Percentiles rank a stretch among this genome's conserved stretches.
phyloP scores from a whole-genome alignment of 768 basidiomycete species.

The Leccinum subgranulosum region DNA sequence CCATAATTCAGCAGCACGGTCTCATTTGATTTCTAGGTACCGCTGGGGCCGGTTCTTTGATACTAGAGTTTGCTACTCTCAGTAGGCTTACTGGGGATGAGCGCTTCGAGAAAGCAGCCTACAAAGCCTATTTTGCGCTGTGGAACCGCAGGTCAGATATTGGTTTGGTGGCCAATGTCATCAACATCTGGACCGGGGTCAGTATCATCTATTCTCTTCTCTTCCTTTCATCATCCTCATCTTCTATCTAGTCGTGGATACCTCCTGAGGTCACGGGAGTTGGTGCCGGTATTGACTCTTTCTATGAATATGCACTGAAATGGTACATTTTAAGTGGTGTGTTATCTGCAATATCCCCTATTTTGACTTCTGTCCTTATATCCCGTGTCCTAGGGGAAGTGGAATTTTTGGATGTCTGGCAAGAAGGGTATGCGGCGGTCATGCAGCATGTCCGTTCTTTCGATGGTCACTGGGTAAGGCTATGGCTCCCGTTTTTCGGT shows the following conservation, averaged over 20 bases:
- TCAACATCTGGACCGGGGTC: slow-evolving; percentile 81
- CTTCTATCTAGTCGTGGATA: slow-evolving; percentile 54
- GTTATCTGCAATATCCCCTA: slow-evolving; percentile 10
- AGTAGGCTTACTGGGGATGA: slow-evolving; percentile 88
- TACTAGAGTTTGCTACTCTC: slow-evolving; percentile 92
- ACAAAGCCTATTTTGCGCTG: slow-evolving; percentile 86
- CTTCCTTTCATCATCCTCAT: slow-evolving; percentile 5
- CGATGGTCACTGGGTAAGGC: slow-evolving; percentile 83
- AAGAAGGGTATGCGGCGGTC: slow-evolving; percentile 75
- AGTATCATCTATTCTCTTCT: slow-evolving; percentile 24
- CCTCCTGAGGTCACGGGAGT: slow-evolving; percentile 75
- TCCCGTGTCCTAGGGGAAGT: slow-evolving; percentile 53
- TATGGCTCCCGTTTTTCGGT: background rate
- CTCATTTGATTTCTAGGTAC: slow-evolving; percentile 51
- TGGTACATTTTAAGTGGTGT: slow-evolving; percentile 85
- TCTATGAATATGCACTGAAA: slow-evolving; percentile 92
- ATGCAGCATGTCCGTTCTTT: slow-evolving; percentile 81
- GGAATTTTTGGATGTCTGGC: slow-evolving; percentile 81
- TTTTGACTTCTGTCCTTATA: background rate
- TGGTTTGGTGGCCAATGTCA: slow-evolving; percentile 84
- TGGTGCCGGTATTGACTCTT: slow-evolving; percentile 94
- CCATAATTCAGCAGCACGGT: background rate
- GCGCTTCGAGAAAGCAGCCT: slow-evolving; percentile 85
- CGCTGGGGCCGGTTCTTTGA: slow-evolving; percentile 89
- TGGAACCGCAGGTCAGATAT: slow-evolving; percentile 91